These are phyloP conservation scores for Phytophthora constricta DNA, from an alignment of 352 stramenopile genomes.

Conservation along the genomic window DNA sequence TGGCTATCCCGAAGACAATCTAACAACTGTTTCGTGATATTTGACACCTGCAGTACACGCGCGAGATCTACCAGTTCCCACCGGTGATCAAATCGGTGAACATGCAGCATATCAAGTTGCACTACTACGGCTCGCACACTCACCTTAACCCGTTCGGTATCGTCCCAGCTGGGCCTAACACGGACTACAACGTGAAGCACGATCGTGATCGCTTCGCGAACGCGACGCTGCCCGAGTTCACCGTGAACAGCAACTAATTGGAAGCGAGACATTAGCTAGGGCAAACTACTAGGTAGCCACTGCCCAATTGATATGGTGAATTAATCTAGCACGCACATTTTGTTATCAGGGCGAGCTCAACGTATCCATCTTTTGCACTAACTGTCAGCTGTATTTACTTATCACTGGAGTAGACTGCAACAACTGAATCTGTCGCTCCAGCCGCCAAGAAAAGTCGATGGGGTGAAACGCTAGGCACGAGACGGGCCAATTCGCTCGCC, in stretches of 20 bases:
- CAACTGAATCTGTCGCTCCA: conserved; percentile 94
- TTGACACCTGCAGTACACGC: conserved; percentile 55
- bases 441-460: conserved; percentile 95
- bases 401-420: conserved; percentile 93
- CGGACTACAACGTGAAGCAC: conserved; percentile 62
- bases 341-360: no score
- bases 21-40: background rate
- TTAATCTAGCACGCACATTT: background rate
- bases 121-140: conserved; percentile 96
- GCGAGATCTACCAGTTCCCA: conserved; percentile 94
- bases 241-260: conserved; percentile 22
- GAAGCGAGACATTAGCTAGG: no score
- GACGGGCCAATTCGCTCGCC: conserved; percentile 97
- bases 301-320: no score
- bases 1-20: background rate
- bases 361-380: no score
- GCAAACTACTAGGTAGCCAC: no score
- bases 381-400: conserved; percentile 64
- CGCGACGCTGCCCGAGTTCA: conserved; percentile 43
- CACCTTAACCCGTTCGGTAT: conserved; percentile 95
- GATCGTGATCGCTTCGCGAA: conserved; percentile 67
- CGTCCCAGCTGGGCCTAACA: conserved; percentile 84
- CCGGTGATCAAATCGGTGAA: conserved; percentile 89
- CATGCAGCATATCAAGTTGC: conserved; percentile 97
- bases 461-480: conserved; percentile 97